These are phyloP conservation scores for Cladosporium halotolerans DNA, from an alignment of 2,329 filamentous ascomycete species.

Conservation along the genomic window DNA sequence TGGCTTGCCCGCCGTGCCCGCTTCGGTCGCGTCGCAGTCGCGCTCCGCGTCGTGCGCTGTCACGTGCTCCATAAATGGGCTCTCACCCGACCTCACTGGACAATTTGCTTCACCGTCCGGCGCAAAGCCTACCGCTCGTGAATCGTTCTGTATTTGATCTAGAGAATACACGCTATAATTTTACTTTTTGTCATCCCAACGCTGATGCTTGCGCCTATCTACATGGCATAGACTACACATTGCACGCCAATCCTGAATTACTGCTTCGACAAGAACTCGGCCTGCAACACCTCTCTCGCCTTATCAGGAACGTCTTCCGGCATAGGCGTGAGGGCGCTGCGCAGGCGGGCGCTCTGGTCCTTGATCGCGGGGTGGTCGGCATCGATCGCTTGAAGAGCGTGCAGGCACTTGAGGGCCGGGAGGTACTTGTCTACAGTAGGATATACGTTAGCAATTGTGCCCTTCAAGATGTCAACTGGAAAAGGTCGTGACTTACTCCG, in stretches of 20 bases:
- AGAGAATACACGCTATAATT: background rate
- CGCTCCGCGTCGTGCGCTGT: too few relatives aligned
- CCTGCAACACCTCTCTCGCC: slow-evolving; percentile 7
- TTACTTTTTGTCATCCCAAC: background rate
- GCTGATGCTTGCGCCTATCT: background rate
- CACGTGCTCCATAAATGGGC: too few relatives aligned
- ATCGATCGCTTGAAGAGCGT: slow-evolving; percentile 65
- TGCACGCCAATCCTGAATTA: background rate
- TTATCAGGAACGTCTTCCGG: slow-evolving; percentile 7
- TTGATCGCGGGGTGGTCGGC: slow-evolving; percentile 26
- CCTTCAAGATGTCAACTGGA: background rate
- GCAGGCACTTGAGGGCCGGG: slow-evolving; percentile 78
- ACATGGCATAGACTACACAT: background rate
- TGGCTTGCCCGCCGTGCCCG: too few relatives aligned
- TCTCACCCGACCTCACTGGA: too few relatives aligned
- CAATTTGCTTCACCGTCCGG: too few relatives aligned
- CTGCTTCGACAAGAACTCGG: slow-evolving; percentile 11
- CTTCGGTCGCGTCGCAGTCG: too few relatives aligned
- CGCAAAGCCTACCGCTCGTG: too few relatives aligned
- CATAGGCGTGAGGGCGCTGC: slow-evolving; percentile 2
- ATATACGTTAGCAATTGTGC: slow-evolving; percentile 8
- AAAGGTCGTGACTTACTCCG: slow-evolving; percentile 56
- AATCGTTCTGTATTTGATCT: too few relatives aligned
- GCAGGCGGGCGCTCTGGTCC: slow-evolving; percentile 4
- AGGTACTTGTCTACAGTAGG: slow-evolving; percentile 63